A percentile compares a stretch with the other conserved stretches of the same genome.
phyloP scores from a whole-genome alignment of 768 basidiomycete genomes.

The Udeniomyces megalosporus region DNA sequence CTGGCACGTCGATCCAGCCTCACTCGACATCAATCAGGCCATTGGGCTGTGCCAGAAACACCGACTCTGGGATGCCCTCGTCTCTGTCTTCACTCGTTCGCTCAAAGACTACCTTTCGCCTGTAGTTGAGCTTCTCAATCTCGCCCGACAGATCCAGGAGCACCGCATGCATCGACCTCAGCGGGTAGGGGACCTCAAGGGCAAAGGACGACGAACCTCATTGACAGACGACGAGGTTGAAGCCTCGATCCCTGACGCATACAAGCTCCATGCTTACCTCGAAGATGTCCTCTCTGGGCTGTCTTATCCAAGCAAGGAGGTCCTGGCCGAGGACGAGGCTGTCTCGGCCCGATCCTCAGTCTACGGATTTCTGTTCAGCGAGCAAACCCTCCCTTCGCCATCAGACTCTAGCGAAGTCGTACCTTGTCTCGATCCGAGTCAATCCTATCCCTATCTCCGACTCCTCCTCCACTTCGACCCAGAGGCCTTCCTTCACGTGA shows the following conservation, averaged over 20 bases:
- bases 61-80: constrained; percentile 77
- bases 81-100: constrained; percentile 82
- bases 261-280: constrained; percentile 83
- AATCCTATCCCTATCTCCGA: constrained; percentile 80
- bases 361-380: constrained; percentile 71
- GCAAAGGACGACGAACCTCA: constrained; percentile 1
- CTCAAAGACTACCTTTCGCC: constrained; percentile 78
- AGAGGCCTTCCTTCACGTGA: constrained; percentile 79
- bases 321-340: constrained; percentile 49
- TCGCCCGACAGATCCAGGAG: constrained; percentile 54
- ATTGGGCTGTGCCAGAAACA: constrained; percentile 69
- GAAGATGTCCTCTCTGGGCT: constrained; percentile 63
- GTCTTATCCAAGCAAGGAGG: constrained; percentile 69
- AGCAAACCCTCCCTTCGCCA: constrained; percentile 55
- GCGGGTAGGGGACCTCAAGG: constrained; percentile 16
- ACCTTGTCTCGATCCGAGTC: too few species aligned
- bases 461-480: constrained; percentile 74
- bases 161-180: constrained; percentile 30
- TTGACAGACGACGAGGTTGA: constrained; percentile 35
- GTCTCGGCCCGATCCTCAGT: constrained; percentile 52
- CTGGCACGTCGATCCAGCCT: constrained; percentile 86
- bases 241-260: constrained; percentile 51
- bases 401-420: constrained; percentile 39
- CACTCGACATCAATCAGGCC: constrained; percentile 84
- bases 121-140: constrained; percentile 60